A percentile compares a stretch with the other conserved stretches of the same genome.
Evolutionary conservation across 352 stramenopile species (phyloP).

Genomic region (Paralagenidium karlingii): DNA sequence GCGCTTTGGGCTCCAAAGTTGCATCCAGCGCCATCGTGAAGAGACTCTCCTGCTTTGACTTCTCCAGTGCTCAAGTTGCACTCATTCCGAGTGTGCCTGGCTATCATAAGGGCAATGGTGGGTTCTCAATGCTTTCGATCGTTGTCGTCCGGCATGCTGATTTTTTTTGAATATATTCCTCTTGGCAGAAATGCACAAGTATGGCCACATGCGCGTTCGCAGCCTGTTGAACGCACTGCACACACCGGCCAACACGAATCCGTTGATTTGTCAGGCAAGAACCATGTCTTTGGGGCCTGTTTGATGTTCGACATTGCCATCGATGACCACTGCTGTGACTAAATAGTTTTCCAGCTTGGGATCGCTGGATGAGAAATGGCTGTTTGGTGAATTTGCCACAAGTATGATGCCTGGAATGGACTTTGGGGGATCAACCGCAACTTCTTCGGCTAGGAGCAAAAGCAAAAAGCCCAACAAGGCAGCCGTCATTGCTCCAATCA

Average conservation of each 20-base stretch:
- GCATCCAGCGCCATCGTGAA: constrained; percentile 33
- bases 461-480: constrained; percentile 15
- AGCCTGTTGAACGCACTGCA: constrained; percentile 43
- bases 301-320: too few relatives aligned
- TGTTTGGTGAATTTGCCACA: constrained; percentile 56
- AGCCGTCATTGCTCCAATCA: constrained; percentile 15
- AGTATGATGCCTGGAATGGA: constrained; percentile 48
- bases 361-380: constrained; percentile 72
- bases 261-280: constrained; percentile 49
- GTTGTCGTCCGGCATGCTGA: not conserved
- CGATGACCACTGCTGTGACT: not conserved
- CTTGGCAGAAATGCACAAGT: constrained; percentile 61
- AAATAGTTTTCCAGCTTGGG: constrained; percentile 67
- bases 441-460: too few relatives aligned
- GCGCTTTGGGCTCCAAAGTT: constrained; percentile 23
- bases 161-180: not conserved
- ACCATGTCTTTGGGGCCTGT: not conserved
- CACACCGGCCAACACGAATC: constrained; percentile 31
- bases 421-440: too few relatives aligned
- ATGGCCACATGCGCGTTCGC: constrained; percentile 60
- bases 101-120: constrained; percentile 53
- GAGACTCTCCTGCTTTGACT: constrained; percentile 48
- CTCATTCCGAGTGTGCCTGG: constrained; percentile 60
- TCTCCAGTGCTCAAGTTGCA: constrained; percentile 32
- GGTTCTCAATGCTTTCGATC: not conserved